Conservation (phyloP, 768 basidiomycete genomes). For the Gyrodon lividus region DNA sequence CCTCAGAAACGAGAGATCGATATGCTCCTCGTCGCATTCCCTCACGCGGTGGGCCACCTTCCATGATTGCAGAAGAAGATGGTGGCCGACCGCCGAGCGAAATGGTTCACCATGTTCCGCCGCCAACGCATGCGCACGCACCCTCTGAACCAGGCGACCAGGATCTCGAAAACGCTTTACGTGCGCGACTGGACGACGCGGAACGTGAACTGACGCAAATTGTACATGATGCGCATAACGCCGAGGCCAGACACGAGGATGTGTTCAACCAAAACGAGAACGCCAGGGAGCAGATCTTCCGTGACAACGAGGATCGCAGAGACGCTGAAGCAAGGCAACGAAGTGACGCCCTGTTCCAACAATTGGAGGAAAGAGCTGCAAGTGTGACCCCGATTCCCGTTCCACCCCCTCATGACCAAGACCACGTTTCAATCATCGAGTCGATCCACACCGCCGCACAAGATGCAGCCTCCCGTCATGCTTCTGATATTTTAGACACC, state of each 20-base stretch:
- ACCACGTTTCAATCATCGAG: slow-evolving; percentile 35
- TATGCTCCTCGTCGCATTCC: slow-evolving; percentile 11
- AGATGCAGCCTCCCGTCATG: slow-evolving; percentile 56
- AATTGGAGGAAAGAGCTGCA: slow-evolving; percentile 30
- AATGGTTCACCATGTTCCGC: slow-evolving; percentile 26
- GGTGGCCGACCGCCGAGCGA: slow-evolving; percentile 20
- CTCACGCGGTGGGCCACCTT: slow-evolving; percentile 17
- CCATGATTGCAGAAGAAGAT: slow-evolving; percentile 20
- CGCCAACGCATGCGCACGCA: slow-evolving; percentile 14
- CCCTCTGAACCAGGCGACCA: slow-evolving; percentile 28
- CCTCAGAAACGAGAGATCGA: slow-evolving; percentile 5
- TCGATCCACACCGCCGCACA: slow-evolving; percentile 43
- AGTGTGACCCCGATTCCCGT: slow-evolving; percentile 22
- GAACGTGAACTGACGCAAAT: slow-evolving; percentile 50
- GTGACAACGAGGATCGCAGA: slow-evolving; percentile 57
- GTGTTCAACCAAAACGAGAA: slow-evolving; percentile 68
- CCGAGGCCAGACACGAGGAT: slow-evolving; percentile 62
- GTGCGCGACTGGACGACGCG: slow-evolving; percentile 51
- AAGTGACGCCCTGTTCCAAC: slow-evolving; percentile 20
- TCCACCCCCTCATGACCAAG: slow-evolving; percentile 16
- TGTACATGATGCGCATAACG: slow-evolving; percentile 49
- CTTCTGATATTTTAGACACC: slow-evolving; percentile 56
- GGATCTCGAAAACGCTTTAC: slow-evolving; percentile 44
- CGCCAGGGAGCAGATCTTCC: slow-evolving; percentile 58
- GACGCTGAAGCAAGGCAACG: slow-evolving; percentile 52